phyloP scores from a whole-genome alignment of 805 yeast species.

The Ogataea haglerorum region DNA sequence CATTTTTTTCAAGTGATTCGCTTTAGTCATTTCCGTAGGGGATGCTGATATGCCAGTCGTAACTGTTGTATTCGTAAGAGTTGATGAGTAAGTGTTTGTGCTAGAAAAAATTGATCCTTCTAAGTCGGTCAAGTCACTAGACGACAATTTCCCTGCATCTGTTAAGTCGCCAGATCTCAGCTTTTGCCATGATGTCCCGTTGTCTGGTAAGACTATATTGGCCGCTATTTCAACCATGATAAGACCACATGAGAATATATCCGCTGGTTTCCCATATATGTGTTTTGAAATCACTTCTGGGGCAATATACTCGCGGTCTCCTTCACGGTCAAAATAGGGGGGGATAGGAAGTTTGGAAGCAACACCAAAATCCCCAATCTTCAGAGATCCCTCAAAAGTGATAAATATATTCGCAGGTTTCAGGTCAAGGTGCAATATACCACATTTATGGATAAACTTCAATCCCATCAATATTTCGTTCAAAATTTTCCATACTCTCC shows the following conservation, averaged over 20 bases:
- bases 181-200: constrained; percentile 96
- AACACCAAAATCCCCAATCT: constrained; percentile 96
- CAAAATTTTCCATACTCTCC: constrained; percentile 96
- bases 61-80: constrained; percentile 18
- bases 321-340: constrained; percentile 82
- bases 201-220: constrained; percentile 89
- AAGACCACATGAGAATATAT: constrained; percentile 89
- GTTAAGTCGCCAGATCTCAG: constrained; percentile 90
- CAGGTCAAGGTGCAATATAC: constrained; percentile 80
- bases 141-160: constrained; percentile 86
- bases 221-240: constrained; percentile 95
- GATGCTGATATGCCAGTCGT: constrained; percentile 11
- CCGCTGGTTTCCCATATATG: constrained; percentile 87
- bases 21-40: constrained; percentile 8
- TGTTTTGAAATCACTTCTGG: constrained; percentile 88
- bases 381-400: constrained; percentile 90
- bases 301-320: constrained; percentile 96
- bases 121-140: constrained; percentile 53
- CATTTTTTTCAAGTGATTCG: constrained; percentile 14
- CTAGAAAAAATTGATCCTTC: constrained; percentile 23
- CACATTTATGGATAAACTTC: constrained; percentile 71
- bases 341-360: constrained; percentile 78
- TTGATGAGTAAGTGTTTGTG: constrained; percentile 19
- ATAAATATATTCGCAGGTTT: constrained; percentile 95
- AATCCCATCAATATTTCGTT: constrained; percentile 80